A percentile compares a stretch with the other conserved stretches of the same genome.
Evolutionary conservation across 1,139 yeast species (phyloP).

Genomic region (Debaryomyces fabryi): DNA sequence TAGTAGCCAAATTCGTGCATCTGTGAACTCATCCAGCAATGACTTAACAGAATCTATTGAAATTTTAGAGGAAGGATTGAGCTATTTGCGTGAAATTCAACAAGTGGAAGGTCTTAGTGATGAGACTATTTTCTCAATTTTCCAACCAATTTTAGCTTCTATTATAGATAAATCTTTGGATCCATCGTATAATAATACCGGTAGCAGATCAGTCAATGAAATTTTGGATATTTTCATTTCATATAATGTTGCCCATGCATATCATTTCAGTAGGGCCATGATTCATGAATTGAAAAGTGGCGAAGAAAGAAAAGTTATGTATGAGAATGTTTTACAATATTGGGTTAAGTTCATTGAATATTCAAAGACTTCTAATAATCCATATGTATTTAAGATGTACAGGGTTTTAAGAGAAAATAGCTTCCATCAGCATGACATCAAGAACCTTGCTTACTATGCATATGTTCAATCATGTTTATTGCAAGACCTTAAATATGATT

Average conservation of each 20-base stretch:
- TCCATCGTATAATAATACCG: constrained; percentile 16
- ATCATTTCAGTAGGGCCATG: constrained; percentile 34
- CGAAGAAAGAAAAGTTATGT: constrained; percentile 17
- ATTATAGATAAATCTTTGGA: constrained; percentile 26
- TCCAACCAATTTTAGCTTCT: constrained; percentile 29
- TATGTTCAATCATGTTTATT: constrained; percentile 35
- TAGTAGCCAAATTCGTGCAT: constrained; percentile 31
- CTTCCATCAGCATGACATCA: constrained; percentile 11
- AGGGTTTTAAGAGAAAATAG: constrained; percentile 16
- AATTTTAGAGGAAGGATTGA: constrained; percentile 47
- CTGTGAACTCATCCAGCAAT: constrained; percentile 23
- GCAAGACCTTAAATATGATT: constrained; percentile 26
- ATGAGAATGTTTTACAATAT: constrained; percentile 28
- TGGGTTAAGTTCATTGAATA: constrained; percentile 43
- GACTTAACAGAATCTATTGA: constrained; percentile 36
- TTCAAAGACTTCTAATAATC: constrained; percentile 15
- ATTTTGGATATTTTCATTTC: constrained; percentile 32
- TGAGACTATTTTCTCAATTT: constrained; percentile 25
- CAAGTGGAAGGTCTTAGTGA: constrained; percentile 33
- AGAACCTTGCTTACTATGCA: constrained; percentile 37
- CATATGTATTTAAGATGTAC: constrained; percentile 15
- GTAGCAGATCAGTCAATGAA: constrained; percentile 22
- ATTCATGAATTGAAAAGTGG: constrained; percentile 20
- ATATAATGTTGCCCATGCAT: constrained; percentile 35
- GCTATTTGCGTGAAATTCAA: constrained; percentile 44